Base-by-base conservation (phyloP, 257 asterid genomes). In the Nicotiana tabacum region DNA sequence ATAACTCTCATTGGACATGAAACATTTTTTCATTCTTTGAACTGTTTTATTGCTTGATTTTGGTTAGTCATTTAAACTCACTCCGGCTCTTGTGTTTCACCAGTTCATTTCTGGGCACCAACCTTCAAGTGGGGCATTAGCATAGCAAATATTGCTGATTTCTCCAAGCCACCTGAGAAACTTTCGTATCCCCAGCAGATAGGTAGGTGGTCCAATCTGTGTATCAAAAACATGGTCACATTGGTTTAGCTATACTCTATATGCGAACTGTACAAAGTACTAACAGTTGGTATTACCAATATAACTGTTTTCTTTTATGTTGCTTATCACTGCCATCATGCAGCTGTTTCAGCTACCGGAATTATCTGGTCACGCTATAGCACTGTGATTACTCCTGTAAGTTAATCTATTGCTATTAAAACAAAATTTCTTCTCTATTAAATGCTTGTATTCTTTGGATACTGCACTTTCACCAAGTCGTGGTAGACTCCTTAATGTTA, bases 101-200 rank as follows among this genome's bases (percentile, higher is more conserved):
- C 76, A 91, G 96, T 90, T 88, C 94, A 92, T 89, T 92, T 92
- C 87, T 90, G 94, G 96, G 97, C 97, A 43, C 97, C 97, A 72
- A 92, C 97, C 68, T 92, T 91, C 87, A 92, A 92, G 89, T 92
- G 97, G 97, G 94, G 97, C 84, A 92, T 92, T 82, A 92, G 92
- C 88, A 91, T 92, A 53, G 97, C 97, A 83, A 92, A 92, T 85
- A 69, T 92, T 84, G 94, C 91, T 0, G 97, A 92, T 88, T 90
- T 88, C 7, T n/a, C 39, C 46, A 92, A 92, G 83, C 97, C 97
- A 65, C 91, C 97, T 0, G 94, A 92, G 90, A 90, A 90, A 86
- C 87, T 92, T 87, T 92, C 97, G 21, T 90, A 85, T 69, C 95
- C 95, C 79, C 95, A 91, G 81, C 95, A 91, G 77, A 89, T 90